Conservation (phyloP, 1,284 basidiomycete species). For the Meira miltonrushii region DNA sequence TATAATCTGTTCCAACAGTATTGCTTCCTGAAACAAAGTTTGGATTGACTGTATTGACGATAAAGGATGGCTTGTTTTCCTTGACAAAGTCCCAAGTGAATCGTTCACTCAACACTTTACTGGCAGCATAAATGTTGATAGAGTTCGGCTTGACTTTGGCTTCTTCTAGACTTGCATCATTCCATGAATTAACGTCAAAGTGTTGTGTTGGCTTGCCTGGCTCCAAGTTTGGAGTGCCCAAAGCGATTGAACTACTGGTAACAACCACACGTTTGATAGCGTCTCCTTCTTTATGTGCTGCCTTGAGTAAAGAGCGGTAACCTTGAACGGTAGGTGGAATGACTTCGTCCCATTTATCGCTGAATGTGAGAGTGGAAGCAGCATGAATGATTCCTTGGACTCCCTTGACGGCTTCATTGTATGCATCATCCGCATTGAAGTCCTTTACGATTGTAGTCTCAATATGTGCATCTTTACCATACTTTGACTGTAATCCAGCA, state of each 20-base stretch:
- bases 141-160: not conserved
- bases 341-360: not conserved
- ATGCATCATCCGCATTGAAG: not conserved
- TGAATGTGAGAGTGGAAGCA: not conserved
- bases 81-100: conserved; percentile 38
- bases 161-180: not conserved
- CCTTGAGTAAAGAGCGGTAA: not conserved
- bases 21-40: conserved; percentile 32
- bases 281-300: not conserved
- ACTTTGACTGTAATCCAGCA: not conserved
- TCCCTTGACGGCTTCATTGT: conserved; percentile 1
- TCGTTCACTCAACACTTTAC: conserved; percentile 44
- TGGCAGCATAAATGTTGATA: conserved; percentile 24
- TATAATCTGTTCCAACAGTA: conserved; percentile 31
- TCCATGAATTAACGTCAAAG: not conserved
- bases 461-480: not conserved
- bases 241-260: not conserved
- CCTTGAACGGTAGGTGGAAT: not conserved
- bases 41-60: conserved; percentile 35
- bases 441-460: not conserved
- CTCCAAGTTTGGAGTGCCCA: not conserved
- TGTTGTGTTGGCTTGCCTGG: not conserved
- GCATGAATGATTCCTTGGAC: conserved; percentile 6
- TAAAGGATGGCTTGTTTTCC: conserved; percentile 24
- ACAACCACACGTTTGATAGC: not conserved